A percentile compares a stretch with the other conserved stretches of the same genome.
Evolutionary conservation across 2,329 filamentous ascomycete genomes (phyloP).

Genomic region (Hortaea sp.): DNA sequence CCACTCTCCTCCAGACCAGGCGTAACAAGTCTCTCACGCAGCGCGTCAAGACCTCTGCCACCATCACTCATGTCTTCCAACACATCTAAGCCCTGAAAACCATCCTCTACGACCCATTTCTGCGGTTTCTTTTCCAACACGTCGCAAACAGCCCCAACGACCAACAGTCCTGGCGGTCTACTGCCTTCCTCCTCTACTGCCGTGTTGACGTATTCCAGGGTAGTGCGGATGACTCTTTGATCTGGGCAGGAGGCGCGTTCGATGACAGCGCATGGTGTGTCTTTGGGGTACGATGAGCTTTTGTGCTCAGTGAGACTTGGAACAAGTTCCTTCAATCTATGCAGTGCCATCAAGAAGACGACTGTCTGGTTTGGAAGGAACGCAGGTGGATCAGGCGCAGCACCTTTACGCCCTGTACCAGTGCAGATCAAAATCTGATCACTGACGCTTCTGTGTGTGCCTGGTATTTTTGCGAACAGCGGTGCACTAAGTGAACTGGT

Average conservation of each 20-base stretch:
- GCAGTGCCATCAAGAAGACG: conserved; percentile 90
- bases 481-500: conserved; percentile 81
- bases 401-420: conserved; percentile 85
- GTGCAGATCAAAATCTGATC: conserved; percentile 96
- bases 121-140: conserved; percentile 56
- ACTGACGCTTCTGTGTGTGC: conserved; percentile 78
- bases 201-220: conserved; percentile 63
- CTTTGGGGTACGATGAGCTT: conserved; percentile 38
- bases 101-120: conserved; percentile 80
- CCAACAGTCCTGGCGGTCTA: conserved; percentile 76
- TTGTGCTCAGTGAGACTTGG: conserved; percentile 51
- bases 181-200: conserved; percentile 86
- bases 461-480: conserved; percentile 76
- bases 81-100: conserved; percentile 63
- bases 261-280: conserved; percentile 84
- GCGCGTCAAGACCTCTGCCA: conserved; percentile 16
- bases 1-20: conserved; percentile 13
- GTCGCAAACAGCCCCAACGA: conserved; percentile 75
- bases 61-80: conserved; percentile 26
- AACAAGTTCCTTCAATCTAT: conserved; percentile 68
- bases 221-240: conserved; percentile 84
- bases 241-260: conserved; percentile 91
- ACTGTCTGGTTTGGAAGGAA: conserved; percentile 70
- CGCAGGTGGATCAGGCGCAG: conserved; percentile 67
- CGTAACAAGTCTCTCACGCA: conserved; percentile 19